phyloP scores from a whole-genome alignment of 2,329 filamentous ascomycete species.

The Fusarium nanum region DNA sequence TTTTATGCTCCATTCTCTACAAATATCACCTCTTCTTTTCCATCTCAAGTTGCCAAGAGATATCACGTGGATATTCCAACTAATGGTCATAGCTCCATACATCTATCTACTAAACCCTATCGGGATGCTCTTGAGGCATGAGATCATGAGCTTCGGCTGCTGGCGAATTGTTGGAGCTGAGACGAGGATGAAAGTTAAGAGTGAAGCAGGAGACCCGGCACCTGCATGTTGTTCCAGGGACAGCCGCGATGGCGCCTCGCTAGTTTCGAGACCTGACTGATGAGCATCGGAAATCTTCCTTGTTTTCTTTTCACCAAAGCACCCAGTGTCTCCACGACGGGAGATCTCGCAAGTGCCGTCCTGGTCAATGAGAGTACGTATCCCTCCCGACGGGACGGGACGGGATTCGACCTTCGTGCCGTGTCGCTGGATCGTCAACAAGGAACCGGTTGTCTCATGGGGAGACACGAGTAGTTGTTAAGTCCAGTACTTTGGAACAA shows the following conservation, averaged over 20 bases:
- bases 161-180: slow-evolving; percentile 16
- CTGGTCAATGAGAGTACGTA: slow-evolving; percentile 24
- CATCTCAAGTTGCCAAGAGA: slow-evolving; percentile 27
- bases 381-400: slow-evolving; percentile 26
- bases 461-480: background rate
- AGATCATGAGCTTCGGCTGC: slow-evolving; percentile 24
- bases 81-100: slow-evolving; percentile 47
- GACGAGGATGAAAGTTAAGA: slow-evolving; percentile 16
- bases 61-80: slow-evolving; percentile 41
- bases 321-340: slow-evolving; percentile 14
- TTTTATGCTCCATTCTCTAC: slow-evolving; percentile 8
- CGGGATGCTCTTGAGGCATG: slow-evolving; percentile 18
- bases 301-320: background rate
- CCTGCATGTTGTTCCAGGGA: slow-evolving; percentile 38
- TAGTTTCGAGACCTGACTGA: slow-evolving; percentile 27
- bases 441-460: background rate
- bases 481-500: background rate
- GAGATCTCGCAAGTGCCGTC: slow-evolving; percentile 10
- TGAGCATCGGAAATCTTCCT: background rate
- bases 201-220: slow-evolving; percentile 30
- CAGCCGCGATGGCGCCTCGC: slow-evolving; percentile 32
- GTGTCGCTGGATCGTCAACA: background rate
- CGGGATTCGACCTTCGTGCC: slow-evolving; percentile 8
- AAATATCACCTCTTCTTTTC: slow-evolving; percentile 6
- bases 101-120: slow-evolving; percentile 44